Evolutionary conservation across 164 flowering plant species (phyloP).

Genomic region (Piper betle): DNA sequence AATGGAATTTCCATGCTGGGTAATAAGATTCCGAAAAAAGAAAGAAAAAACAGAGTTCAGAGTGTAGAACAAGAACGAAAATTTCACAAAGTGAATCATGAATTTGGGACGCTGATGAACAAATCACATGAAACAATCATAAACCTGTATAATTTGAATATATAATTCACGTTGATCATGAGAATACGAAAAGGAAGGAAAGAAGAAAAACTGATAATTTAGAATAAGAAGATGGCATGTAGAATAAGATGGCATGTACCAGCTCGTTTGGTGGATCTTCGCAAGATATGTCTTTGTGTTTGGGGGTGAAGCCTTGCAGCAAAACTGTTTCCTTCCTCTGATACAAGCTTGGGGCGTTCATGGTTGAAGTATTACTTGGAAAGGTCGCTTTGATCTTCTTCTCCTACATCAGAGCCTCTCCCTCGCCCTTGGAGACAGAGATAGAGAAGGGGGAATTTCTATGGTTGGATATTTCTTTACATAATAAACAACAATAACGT

Average conservation of each 20-base stretch:
- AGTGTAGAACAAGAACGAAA: too few species aligned
- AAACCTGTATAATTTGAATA: too few species aligned
- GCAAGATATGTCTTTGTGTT: slow-evolving; percentile 34
- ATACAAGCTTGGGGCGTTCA: slow-evolving; percentile 7
- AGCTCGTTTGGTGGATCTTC: slow-evolving; percentile 62
- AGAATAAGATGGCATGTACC: slow-evolving; percentile 16
- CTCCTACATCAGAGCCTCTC: too few species aligned
- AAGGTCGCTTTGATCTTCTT: background rate
- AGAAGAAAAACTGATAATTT: background rate
- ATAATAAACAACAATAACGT: background rate
- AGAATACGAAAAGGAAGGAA: background rate
- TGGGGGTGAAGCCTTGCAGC: slow-evolving; percentile 34
- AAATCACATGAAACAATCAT: background rate
- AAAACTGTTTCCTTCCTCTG: slow-evolving; percentile 2
- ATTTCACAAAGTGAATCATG: too few species aligned
- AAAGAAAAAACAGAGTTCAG: too few species aligned
- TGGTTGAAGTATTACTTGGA: background rate
- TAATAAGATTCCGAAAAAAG: too few species aligned
- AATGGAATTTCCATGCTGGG: too few species aligned
- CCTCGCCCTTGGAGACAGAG: too few species aligned
- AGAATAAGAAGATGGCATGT: background rate
- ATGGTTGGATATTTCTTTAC: background rate
- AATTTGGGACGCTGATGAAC: background rate
- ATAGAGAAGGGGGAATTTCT: background rate
- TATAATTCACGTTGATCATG: background rate